phyloP scores from a whole-genome alignment of 75 land plant species.

The Cryptomeria japonica region DNA sequence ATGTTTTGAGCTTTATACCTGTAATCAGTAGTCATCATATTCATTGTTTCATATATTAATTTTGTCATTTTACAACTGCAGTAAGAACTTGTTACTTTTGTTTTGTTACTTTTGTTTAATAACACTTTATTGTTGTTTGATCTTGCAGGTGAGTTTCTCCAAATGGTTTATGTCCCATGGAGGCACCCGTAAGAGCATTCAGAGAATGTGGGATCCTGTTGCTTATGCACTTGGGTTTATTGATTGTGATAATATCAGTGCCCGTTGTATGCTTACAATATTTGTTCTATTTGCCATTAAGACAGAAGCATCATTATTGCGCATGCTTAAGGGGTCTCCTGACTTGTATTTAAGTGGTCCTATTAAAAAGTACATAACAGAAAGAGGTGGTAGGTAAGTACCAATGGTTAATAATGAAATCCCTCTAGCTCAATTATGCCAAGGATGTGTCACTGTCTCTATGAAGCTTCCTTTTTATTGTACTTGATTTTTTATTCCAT shows the following conservation, averaged over 20 bases:
- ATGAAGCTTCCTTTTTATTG: neutral
- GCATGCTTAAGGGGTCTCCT: constrained; percentile 99
- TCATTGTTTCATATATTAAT: constrained; percentile 1
- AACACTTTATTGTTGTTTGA: neutral
- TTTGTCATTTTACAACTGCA: neutral
- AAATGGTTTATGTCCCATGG: constrained; percentile 98
- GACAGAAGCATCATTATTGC: constrained; percentile 92
- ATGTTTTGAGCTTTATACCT: neutral
- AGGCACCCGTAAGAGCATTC: constrained; percentile 87
- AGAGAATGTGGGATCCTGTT: constrained; percentile 99
- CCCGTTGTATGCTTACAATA: constrained; percentile 98
- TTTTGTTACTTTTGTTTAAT: neutral
- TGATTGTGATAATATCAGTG: constrained; percentile 98
- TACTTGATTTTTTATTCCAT: neutral
- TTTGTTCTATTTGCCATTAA: constrained; percentile 95
- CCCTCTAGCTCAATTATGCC: neutral
- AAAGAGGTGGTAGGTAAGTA: constrained; percentile 86
- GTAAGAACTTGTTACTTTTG: neutral
- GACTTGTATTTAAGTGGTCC: constrained; percentile 92
- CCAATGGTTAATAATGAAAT: neutral
- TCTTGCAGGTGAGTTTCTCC: constrained; percentile 86
- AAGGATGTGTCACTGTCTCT: neutral
- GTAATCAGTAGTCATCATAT: neutral
- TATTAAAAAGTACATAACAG: constrained; percentile 79
- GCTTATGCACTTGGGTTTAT: constrained; percentile 99